Evolutionary conservation across 163 green algal genomes (phyloP).

Genomic region (Chlorella variabilis): DNA sequence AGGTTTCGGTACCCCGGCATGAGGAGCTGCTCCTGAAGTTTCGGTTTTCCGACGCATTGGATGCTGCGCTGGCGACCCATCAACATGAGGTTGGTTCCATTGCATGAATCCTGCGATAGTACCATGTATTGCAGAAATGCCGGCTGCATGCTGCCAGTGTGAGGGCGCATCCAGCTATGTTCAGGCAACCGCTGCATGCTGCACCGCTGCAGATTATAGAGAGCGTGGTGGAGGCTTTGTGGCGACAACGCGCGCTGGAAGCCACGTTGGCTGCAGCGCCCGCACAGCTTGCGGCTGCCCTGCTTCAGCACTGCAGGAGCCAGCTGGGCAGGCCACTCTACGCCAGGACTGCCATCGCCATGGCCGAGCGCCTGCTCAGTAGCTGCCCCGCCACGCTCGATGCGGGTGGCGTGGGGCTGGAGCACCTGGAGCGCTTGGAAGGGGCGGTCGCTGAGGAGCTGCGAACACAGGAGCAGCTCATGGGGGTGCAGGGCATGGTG

Average conservation of each 20-base stretch:
- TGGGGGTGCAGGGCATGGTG: slow-evolving; percentile 72
- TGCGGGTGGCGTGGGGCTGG: slow-evolving; percentile 27
- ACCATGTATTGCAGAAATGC: neutral
- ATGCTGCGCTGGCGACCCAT: slow-evolving; percentile 73
- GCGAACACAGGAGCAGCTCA: slow-evolving; percentile 62
- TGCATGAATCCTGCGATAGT: too few species aligned
- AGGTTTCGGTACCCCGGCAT: slow-evolving; percentile 65
- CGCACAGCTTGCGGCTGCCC: slow-evolving; percentile 57
- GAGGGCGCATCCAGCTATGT: neutral
- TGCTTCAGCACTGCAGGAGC: slow-evolving; percentile 73
- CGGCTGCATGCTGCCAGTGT: neutral
- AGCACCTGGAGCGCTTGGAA: slow-evolving; percentile 56
- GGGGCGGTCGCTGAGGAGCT: slow-evolving; percentile 71
- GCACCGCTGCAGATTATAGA: slow-evolving; percentile 67
- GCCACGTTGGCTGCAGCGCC: slow-evolving; percentile 73
- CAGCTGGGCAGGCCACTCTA: slow-evolving; percentile 74
- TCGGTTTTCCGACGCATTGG: slow-evolving; percentile 82
- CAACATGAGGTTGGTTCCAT: slow-evolving; percentile 51
- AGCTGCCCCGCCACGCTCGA: slow-evolving; percentile 69
- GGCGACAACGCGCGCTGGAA: slow-evolving; percentile 66
- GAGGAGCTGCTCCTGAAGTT: slow-evolving; percentile 87
- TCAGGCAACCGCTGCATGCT: neutral
- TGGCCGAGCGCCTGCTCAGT: slow-evolving; percentile 79
- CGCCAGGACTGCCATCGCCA: slow-evolving; percentile 49
- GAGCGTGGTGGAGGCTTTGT: slow-evolving; percentile 85